Evolutionary conservation across 2,329 filamentous ascomycete species (phyloP), one percentile per base, ranked within the genome.

Genomic region (Lachnellula cervina): DNA sequence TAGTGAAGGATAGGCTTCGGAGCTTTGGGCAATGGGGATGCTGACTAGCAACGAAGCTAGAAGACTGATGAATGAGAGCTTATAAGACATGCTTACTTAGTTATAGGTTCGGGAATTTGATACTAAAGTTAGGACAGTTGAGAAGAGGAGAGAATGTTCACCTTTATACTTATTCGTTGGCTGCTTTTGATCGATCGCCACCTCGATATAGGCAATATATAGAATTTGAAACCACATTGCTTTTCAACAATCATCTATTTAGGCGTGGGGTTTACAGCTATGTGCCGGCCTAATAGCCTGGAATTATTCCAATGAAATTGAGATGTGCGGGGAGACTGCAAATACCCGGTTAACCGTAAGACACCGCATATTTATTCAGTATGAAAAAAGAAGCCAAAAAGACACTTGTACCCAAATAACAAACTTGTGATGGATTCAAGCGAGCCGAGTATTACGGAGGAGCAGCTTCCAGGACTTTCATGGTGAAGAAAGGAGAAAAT

Each of bases 1-100:
- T 52, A 82, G 67, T 61, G 72, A 73, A 28, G 79, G 79, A 57
- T 81, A 78, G 19, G 73, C 71, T 61, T 81, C 78, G 5, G 72
- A 21, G 14, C 46, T 34, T 42, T 51, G 51, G 13, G 23, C 46
- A 2, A 45, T 17, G 1, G 51, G 52, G 17, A 49, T 46, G 9
- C 13, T 21, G 17, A 42, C 50, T 23, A 56, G 47, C 32, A 60
- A 44, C 23, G 48, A 51, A 17, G 32, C 49, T 54, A 51, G 42
- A 21, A 60, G 11, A 21, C 50, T 25, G 28, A 54, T 28, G 38
- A 49, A 25, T 7, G 32, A 38, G 28, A 56, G n/a, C 52, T 58
- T 60, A 43, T 34, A 56, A 58, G 43, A 57, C 52, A 60, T 58
- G 28, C 28, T 32, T 32, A 32, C 8, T 32, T 2, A 32, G 9